Evolutionary conservation across 1,284 basidiomycete genomes (phyloP).

Genomic region (Erythrobasidium hasegawianum): DNA sequence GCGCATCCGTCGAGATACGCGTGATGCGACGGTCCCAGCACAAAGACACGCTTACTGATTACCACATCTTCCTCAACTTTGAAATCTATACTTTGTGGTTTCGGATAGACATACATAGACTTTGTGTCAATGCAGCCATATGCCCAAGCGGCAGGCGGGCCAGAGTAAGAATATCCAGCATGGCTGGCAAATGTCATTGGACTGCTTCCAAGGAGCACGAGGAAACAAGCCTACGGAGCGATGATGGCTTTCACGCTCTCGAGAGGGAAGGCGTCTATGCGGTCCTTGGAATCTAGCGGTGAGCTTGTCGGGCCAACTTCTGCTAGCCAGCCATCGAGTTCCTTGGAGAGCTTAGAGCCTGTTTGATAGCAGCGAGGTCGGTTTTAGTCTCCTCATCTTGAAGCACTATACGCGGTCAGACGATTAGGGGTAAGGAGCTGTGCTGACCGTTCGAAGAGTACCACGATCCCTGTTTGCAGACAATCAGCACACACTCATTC

Average conservation of each 20-base stretch:
- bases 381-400: not conserved
- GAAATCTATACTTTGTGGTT: constrained; percentile 30
- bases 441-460: constrained; percentile 19
- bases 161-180: constrained; percentile 93
- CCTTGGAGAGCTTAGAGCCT: constrained; percentile 60
- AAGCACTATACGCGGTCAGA: not conserved
- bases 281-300: constrained; percentile 46
- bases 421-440: not conserved
- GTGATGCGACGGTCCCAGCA: constrained; percentile 95
- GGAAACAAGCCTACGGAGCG: constrained; percentile 63
- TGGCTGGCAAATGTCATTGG: constrained; percentile 59
- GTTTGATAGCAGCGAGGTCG: constrained; percentile 23
- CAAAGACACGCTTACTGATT: constrained; percentile 78
- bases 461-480: constrained; percentile 18
- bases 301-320: constrained; percentile 53
- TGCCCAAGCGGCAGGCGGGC: constrained; percentile 89
- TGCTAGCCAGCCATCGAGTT: constrained; percentile 65
- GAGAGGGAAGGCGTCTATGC: constrained; percentile 61
- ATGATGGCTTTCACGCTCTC: constrained; percentile 83
- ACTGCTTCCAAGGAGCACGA: not conserved
- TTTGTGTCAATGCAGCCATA: constrained; percentile 80
- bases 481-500: constrained; percentile 5
- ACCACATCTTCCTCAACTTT: not conserved
- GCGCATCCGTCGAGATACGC: constrained; percentile 83
- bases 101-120: constrained; percentile 61